Evolutionary conservation across 2,329 filamentous ascomycete genomes (phyloP), one percentile per base, ranked within the genome.

Genomic region (Arthrobotrys sphaeroides): DNA sequence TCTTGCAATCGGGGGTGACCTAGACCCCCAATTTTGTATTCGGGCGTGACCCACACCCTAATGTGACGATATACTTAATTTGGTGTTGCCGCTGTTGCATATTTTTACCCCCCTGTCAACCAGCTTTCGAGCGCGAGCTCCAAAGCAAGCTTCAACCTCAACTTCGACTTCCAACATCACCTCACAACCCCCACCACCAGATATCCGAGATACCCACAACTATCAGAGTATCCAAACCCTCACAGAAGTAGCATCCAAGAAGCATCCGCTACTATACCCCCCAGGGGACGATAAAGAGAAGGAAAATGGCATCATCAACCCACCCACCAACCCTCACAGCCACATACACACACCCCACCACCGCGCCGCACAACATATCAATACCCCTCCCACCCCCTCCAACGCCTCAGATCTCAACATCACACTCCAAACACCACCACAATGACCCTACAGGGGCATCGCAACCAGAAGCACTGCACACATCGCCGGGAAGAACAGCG

Each of bases 401-500:
- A 13, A 75, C 72, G 13, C 72, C 64, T 45, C 59, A 64, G 42
- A 59, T 72, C 47, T 65, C 67, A 13, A 64, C 67, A 24, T 72
- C 67, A 1, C 59, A 65, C 28, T 59, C 40, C 26, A 49, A 47
- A 28, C 57, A 57, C 42, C 12, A 18, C 18, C 72, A 75, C 33
- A 75, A 68, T 38, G 70, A 74, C 24, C 70, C 70, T 9, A 57
- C 62, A 22, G 70, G 31, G 26, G 9, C 47, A n/a, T 59, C 42
- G 20, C 28, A 33, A 28, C 67, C 67, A 5, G 64, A 68, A 51
- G 13, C 55, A 28, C 57, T 75, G 12, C 72, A 75, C 12, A 42
- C 55, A 6, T 22, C 49, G 7, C 72, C 72, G 2, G 53, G 55
- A 3, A 2, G 40, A 13, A 43, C 49, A 9, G 60, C 72, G 18